A percentile compares a stretch with the other conserved stretches of the same genome.
These are phyloP conservation scores for Pleurotus cornucopiae DNA, from an alignment of 768 basidiomycete genomes.

Conservation along the genomic window DNA sequence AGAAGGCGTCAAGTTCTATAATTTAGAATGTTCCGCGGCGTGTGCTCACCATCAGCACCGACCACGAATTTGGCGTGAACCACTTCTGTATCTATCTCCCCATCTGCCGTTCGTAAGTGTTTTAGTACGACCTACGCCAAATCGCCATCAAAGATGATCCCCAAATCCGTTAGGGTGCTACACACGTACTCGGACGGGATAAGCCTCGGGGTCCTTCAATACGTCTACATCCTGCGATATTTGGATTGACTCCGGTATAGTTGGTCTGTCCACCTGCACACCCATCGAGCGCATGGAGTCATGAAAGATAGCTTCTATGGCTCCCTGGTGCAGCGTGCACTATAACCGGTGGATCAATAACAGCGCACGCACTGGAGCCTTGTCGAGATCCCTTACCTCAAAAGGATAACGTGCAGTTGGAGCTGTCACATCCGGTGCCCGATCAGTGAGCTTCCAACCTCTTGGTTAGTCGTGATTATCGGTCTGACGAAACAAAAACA, in stretches of 20 bases:
- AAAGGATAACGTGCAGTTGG: conserved; percentile 67
- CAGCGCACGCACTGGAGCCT: neutral
- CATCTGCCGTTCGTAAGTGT: conserved; percentile 30
- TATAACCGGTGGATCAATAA: neutral
- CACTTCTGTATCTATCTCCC: conserved; percentile 40
- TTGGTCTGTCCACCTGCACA: conserved; percentile 46
- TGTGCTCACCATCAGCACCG: conserved; percentile 61
- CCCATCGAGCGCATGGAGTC: conserved; percentile 48
- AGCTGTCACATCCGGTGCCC: conserved; percentile 58
- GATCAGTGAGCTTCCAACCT: conserved; percentile 50
- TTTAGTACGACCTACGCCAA: conserved; percentile 38
- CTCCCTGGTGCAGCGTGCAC: conserved; percentile 56
- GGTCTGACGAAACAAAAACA: neutral
- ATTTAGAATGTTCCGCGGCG: neutral
- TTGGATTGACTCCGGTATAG: conserved; percentile 44
- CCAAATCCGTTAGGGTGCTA: neutral
- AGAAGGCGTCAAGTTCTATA: neutral
- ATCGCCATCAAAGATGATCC: neutral
- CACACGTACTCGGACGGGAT: conserved; percentile 33
- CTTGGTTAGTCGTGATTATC: neutral
- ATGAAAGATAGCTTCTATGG: conserved; percentile 55
- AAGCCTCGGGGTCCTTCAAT: conserved; percentile 34
- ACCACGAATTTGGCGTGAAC: conserved; percentile 73
- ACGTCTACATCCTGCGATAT: conserved; percentile 36
- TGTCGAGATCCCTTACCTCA: conserved; percentile 37